Percentiles rank a stretch among this genome's conserved stretches.
These are phyloP conservation scores for Chalciporus piperatus DNA, from an alignment of 768 basidiomycete genomes.

Conservation along the genomic window DNA sequence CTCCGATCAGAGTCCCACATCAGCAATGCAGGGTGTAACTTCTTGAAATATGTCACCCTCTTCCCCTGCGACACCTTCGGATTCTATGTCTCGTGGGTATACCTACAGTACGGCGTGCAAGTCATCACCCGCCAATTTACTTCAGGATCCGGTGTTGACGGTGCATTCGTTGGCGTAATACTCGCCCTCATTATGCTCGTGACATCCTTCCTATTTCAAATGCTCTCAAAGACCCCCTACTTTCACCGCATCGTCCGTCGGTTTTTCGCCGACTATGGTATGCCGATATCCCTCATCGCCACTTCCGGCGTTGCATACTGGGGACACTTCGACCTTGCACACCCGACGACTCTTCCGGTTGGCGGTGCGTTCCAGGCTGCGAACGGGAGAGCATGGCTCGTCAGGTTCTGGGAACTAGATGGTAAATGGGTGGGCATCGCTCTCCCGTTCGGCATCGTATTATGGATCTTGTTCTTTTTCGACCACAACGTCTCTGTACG, in stretches of 20 bases:
- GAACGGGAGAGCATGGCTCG: slow-evolving; percentile 75
- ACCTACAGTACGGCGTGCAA: slow-evolving; percentile 87
- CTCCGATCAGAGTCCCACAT: no score
- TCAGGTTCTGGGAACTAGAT: slow-evolving; percentile 85
- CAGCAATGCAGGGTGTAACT: slow-evolving; percentile 49
- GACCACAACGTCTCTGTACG: slow-evolving; percentile 89
- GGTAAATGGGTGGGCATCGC: slow-evolving; percentile 89
- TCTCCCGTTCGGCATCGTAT: slow-evolving; percentile 81
- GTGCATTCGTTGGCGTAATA: slow-evolving; percentile 62
- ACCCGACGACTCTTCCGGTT: slow-evolving; percentile 66
- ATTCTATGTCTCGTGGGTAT: slow-evolving; percentile 90
- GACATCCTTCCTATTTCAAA: slow-evolving; percentile 70
- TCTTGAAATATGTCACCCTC: slow-evolving; percentile 81
- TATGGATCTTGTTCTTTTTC: slow-evolving; percentile 94
- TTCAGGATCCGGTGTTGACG: slow-evolving; percentile 32
- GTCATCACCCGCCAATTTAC: slow-evolving; percentile 72
- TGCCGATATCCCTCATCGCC: slow-evolving; percentile 83
- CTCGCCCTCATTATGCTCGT: slow-evolving; percentile 78
- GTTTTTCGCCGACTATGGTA: slow-evolving; percentile 84
- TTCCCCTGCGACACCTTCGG: slow-evolving; percentile 93
- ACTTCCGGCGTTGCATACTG: slow-evolving; percentile 80
- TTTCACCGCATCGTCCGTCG: slow-evolving; percentile 74
- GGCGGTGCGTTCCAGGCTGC: slow-evolving; percentile 69
- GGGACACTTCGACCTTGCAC: slow-evolving; percentile 66
- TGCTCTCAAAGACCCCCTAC: slow-evolving; percentile 56